phyloP scores from a whole-genome alignment of 768 basidiomycete genomes.

The Collybia nuda region DNA sequence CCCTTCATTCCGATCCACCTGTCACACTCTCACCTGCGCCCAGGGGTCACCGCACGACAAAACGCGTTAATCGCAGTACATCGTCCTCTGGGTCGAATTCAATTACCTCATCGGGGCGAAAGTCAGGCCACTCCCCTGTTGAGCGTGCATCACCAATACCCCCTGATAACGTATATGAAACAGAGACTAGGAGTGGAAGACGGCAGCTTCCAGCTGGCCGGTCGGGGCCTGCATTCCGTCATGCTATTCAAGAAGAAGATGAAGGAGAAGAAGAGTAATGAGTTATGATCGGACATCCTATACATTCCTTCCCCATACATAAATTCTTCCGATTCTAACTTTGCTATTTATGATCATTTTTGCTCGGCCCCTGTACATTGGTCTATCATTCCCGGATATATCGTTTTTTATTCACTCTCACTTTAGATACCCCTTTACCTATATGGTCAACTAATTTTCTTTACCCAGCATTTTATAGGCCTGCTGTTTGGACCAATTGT shows the following conservation, averaged over 20 bases:
- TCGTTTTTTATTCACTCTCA: background rate
- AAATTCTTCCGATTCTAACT: background rate
- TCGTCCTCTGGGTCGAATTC: slow-evolving; percentile 21
- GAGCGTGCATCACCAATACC: slow-evolving; percentile 64
- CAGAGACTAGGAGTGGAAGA: slow-evolving; percentile 54
- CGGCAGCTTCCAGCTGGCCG: slow-evolving; percentile 70
- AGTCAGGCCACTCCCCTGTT: slow-evolving; percentile 58
- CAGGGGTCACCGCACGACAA: slow-evolving; percentile 40
- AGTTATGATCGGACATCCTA: slow-evolving; percentile 1
- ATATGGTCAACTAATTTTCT: background rate
- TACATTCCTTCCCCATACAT: slow-evolving; percentile 1
- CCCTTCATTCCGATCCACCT: slow-evolving; percentile 32
- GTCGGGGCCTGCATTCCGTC: slow-evolving; percentile 67
- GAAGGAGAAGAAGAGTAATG: slow-evolving; percentile 75
- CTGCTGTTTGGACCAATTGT: too few species aligned
- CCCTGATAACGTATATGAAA: slow-evolving; percentile 46
- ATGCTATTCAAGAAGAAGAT: slow-evolving; percentile 83
- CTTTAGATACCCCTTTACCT: slow-evolving; percentile 1
- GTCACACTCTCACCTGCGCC: slow-evolving; percentile 55
- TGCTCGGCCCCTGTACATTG: slow-evolving; percentile 1
- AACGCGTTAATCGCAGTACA: slow-evolving; percentile 31
- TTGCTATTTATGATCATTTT: background rate
- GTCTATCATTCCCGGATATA: slow-evolving; percentile 1
- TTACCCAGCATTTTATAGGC: too few species aligned
- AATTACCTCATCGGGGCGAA: slow-evolving; percentile 22